phyloP scores from a whole-genome alignment of 768 basidiomycete species.

The Naganishia vishniacii region DNA sequence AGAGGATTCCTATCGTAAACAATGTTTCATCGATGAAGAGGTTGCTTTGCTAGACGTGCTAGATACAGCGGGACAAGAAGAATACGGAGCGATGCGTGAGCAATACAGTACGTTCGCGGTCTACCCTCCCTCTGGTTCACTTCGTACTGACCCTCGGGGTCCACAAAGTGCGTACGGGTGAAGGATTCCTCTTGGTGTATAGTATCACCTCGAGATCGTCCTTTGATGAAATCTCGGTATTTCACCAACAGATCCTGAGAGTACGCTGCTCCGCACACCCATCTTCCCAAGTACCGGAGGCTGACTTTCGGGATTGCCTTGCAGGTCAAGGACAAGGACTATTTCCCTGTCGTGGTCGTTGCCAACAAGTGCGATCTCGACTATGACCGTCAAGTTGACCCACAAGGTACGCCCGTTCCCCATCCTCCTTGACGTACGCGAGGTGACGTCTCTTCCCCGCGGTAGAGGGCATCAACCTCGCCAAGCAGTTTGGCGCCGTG shows the following conservation, averaged over 20 bases:
- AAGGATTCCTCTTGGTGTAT: conserved; percentile 95
- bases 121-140: neutral
- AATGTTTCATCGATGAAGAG: conserved; percentile 96
- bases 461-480: conserved; percentile 92
- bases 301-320: neutral
- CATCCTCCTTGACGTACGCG: too few relatives aligned
- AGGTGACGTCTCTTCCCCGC: neutral
- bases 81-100: conserved; percentile 98
- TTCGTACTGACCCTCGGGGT: neutral
- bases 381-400: conserved; percentile 91
- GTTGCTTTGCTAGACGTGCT: conserved; percentile 94
- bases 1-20: conserved; percentile 92
- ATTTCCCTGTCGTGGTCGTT: conserved; percentile 89
- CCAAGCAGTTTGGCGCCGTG: conserved; percentile 86
- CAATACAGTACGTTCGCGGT: conserved; percentile 64
- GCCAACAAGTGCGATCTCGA: conserved; percentile 98
- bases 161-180: conserved; percentile 55
- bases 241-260: conserved; percentile 84
- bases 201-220: conserved; percentile 97
- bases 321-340: conserved; percentile 91
- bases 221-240: conserved; percentile 92
- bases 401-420: conserved; percentile 61
- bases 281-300: neutral
- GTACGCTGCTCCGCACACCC: conserved; percentile 26
- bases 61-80: conserved; percentile 96